Base-by-base conservation (phyloP, 2,329 filamentous ascomycete genomes). In the Diaporthe humulicola region DNA sequence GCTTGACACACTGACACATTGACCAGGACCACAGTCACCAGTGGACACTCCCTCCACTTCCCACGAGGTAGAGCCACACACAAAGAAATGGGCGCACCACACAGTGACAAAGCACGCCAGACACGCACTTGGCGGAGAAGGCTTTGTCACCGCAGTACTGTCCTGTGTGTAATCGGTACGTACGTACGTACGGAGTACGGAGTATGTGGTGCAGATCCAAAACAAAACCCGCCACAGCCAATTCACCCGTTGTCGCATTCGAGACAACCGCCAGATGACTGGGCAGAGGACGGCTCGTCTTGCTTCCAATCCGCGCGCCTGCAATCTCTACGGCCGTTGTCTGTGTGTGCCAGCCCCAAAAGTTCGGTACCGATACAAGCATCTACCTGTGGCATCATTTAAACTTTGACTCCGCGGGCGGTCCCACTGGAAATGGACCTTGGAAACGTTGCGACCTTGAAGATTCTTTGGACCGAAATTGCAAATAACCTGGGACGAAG, bases 391-490 rank as follows among this genome's bases (percentile, higher is more conserved):
- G 64, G 64, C 64, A 69, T 69, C 64, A 69, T 69, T 69, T 69
- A 69, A 69, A 69, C 64, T 69, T 69, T 69, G 64, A 54, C 48
- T 69, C 64, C 64, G 48, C 48, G 48, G 48, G 28, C 22, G 33
- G 64, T 69, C 48, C 64, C 64, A 69, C 64, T 54, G 64, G 33
- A 69, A 69, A 69, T 69, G 64, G 64, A 69, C 54, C 64, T 54
- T 69, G 64, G 64, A 69, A 69, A 69, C 64, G 64, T 69, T 54
- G 45, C 64, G 33, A 69, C 64, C 64, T 69, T 69, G 64, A 69
- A 69, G 48, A 69, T 69, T 69, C 64, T 69, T 69, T 69, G 64
- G 64, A 69, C 64, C 64, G 64, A 69, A 69, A 69, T 69, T 69
- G 64, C 64, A 69, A 69, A 69, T 69, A 69, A 69, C 64, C 25